phyloP scores from a whole-genome alignment of 1,284 basidiomycete genomes.

The Naganishia cerealis region DNA sequence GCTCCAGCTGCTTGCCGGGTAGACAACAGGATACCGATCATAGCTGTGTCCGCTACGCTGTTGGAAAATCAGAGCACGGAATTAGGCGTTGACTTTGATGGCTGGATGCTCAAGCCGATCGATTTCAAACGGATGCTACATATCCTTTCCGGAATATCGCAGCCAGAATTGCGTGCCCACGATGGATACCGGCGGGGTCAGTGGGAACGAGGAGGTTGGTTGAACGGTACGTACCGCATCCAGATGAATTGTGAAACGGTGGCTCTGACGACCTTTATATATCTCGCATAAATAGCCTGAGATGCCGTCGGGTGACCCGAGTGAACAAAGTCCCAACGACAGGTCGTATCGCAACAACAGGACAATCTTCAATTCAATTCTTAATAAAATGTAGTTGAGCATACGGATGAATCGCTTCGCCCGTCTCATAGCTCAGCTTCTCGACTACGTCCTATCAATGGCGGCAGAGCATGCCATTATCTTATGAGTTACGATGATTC shows the following conservation, averaged over 20 bases:
- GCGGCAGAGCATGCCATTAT: too few species aligned
- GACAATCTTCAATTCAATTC: neutral
- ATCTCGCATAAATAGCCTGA: neutral
- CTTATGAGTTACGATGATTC: too few species aligned
- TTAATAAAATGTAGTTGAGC: neutral
- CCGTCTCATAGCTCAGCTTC: too few species aligned
- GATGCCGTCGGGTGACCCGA: neutral
- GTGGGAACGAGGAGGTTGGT: conserved; percentile 74
- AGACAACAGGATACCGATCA: conserved; percentile 73
- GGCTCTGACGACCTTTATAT: neutral
- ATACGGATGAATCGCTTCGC: too few species aligned
- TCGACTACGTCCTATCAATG: too few species aligned
- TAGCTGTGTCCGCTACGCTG: conserved; percentile 79
- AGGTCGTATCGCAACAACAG: too few species aligned
- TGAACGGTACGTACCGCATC: conserved; percentile 41
- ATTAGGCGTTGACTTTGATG: conserved; percentile 69
- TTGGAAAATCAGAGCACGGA: conserved; percentile 65
- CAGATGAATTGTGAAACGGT: neutral
- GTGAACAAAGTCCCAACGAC: neutral
- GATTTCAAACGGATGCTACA: conserved; percentile 69
- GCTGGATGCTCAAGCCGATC: conserved; percentile 84
- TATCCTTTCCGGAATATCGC: conserved; percentile 64
- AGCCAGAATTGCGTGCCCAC: conserved; percentile 58
- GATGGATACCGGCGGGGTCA: conserved; percentile 65
- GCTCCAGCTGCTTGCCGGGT: conserved; percentile 48